Evolutionary conservation across 2,329 filamentous ascomycete genomes (phyloP).

Genomic region (Colletotrichum sp.): DNA sequence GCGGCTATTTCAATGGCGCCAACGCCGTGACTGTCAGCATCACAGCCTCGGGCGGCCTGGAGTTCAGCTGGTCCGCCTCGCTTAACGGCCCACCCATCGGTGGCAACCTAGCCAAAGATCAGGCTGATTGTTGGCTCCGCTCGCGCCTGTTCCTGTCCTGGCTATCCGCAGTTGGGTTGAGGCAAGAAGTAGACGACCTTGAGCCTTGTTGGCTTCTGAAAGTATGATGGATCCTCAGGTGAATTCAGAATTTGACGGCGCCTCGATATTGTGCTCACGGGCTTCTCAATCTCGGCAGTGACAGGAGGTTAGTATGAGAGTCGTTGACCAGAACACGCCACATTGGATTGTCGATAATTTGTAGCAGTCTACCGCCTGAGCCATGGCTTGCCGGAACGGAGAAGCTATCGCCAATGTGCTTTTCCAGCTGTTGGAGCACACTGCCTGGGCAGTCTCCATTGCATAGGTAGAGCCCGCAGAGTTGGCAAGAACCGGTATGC

Average conservation of each 20-base stretch:
- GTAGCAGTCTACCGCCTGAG: background rate
- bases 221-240: background rate
- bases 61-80: slow-evolving; percentile 72
- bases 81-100: slow-evolving; percentile 67
- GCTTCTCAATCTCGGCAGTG: background rate
- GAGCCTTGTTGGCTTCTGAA: background rate
- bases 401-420: background rate
- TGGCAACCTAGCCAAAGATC: slow-evolving; percentile 38
- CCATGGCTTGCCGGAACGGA: background rate
- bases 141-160: background rate
- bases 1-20: slow-evolving; percentile 62
- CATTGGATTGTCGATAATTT: background rate
- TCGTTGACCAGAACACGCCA: background rate
- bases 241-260: background rate
- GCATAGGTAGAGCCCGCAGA: background rate
- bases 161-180: background rate
- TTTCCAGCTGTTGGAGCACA: background rate
- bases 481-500: background rate
- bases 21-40: slow-evolving; percentile 66
- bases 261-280: background rate
- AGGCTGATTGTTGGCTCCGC: too few species aligned
- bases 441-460: background rate
- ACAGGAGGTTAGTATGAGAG: background rate
- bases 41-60: slow-evolving; percentile 69
- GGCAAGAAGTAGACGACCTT: background rate